Base-by-base conservation (phyloP, 2,329 filamentous ascomycete species). In the Aureobasidium musti region DNA sequence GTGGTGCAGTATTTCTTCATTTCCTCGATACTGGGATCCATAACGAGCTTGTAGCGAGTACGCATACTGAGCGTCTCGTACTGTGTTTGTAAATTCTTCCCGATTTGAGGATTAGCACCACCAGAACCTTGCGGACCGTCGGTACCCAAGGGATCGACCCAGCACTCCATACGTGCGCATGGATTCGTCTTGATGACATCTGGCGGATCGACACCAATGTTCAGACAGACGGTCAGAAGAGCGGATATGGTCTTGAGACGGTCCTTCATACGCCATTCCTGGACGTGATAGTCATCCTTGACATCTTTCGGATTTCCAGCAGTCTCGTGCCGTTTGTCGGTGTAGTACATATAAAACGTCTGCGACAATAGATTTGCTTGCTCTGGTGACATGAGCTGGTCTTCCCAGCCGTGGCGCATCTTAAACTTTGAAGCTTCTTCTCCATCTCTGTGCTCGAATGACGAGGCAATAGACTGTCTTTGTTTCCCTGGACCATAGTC, bases 321-420 rank as follows among this genome's bases (percentile, higher is more conserved):
- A 26, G 92, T 95, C 77, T 98, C 95, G 79, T 99, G 95, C 63
- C 94, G 89, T 79, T 98, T 98, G 79, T 99, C 95, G 70, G 94
- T 97, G 78, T 91, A 99, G 80, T 99, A 99, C 94, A 98, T 98
- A 82, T 97, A 98, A 87, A 96, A 99, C 71, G 92, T 96, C 75
- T 89, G 92, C 63, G 90, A 91, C 70, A 97, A 83, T 71, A 92
- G 86, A 67, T 90, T 90, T 72, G 96, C 90, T 73, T 96, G 93
- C 74, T 97, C 92, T 71, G 92, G 91, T 5, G 91, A 96, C 74
- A 92, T 90, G 76, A 96, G 92, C 77, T 97, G 92, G 72, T 93
- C 90, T 75, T 96, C 92, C 81, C 95, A 97, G 56, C 93, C 93
- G 80, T 97, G 93, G 57, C 93, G 86, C 76, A 89, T 85, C 69